These are phyloP conservation scores for Fusarium illudens DNA, from an alignment of 2,329 filamentous ascomycete genomes.

Conservation along the genomic window DNA sequence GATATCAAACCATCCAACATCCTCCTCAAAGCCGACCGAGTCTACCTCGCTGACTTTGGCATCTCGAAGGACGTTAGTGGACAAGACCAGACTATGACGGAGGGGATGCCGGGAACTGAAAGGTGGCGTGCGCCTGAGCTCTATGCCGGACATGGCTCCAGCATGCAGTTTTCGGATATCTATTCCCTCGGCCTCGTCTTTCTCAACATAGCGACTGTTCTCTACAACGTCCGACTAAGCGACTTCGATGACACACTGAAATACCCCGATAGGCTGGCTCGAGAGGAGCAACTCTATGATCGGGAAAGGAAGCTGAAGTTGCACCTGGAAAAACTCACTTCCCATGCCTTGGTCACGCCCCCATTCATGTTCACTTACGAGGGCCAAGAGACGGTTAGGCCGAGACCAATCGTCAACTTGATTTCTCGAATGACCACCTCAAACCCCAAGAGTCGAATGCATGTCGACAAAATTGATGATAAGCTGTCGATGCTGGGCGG, in stretches of 20 bases:
- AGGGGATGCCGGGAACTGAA: conserved; percentile 51
- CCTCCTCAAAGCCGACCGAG: conserved; percentile 54
- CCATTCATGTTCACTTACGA: conserved; percentile 50
- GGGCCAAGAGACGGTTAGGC: conserved; percentile 50
- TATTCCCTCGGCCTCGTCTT: conserved; percentile 59
- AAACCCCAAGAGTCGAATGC: conserved; percentile 45
- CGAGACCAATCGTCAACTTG: conserved; percentile 52
- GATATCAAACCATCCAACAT: conserved; percentile 61
- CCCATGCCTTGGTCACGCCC: conserved; percentile 46
- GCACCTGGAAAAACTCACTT: conserved; percentile 47
- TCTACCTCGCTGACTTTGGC: conserved; percentile 60
- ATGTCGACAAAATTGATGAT: conserved; percentile 50
- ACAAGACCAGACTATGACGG: conserved; percentile 55
- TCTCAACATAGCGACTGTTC: conserved; percentile 54
- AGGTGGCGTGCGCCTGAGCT: conserved; percentile 59
- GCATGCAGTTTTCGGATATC: conserved; percentile 58
- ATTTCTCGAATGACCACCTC: conserved; percentile 48
- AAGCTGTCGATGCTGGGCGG: conserved; percentile 57
- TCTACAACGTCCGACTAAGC: conserved; percentile 51
- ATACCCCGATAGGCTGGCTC: conserved; percentile 39
- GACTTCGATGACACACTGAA: conserved; percentile 52
- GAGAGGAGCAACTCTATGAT: conserved; percentile 45
- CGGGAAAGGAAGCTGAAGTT: conserved; percentile 48
- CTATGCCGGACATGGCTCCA: conserved; percentile 48
- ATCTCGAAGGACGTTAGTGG: conserved; percentile 58